Base-by-base conservation (phyloP, 139 green algal genomes). In the Volvox africanus region DNA sequence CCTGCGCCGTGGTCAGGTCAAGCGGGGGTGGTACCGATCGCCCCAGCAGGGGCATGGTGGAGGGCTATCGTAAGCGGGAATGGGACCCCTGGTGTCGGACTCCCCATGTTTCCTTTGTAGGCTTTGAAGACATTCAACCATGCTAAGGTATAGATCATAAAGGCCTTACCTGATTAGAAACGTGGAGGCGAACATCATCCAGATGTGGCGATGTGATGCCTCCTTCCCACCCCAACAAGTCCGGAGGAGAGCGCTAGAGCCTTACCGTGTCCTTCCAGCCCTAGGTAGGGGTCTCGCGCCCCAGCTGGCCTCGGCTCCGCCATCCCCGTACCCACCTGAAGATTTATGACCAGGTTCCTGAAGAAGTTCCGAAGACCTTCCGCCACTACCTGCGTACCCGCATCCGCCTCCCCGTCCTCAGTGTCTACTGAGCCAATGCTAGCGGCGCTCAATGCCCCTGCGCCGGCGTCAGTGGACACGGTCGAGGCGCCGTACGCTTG, bases 331-430 rank as follows among this genome's bases (percentile, higher is more conserved):
- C 61, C 1, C 50, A 92, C 88, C 88, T 92, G 88, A 44, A 92
- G 37, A 76, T 93, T 92, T 17, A 93, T 24, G 62, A 71, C 0
- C n/a, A 93, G 76, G 44, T 44, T 37, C 36, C 61, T 92, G 88
- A 93, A 93, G 71, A 93, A 90, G 28, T 37, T n/a, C 62, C 61
- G 61, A 37, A 93, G 91, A 19, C 86, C 87, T 37, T 90, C 62
- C 16, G 20, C 44, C 61, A 92, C 81, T 44, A 79, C 50, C 88
- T 19, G 19, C 2, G 36, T 50, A 50, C 69, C 44, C 21, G 35
- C 24, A n/a, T 89, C 82, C 26, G 21, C 77, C 24, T 82, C 5
- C 5, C 5, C 44, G 44, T 55, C 44, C 44, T 55, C 44, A 9
- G 44, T 32, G 76, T 67, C 78, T 44, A 35, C 13, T 26, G 37